A percentile compares a stretch with the other conserved stretches of the same genome.
Evolutionary conservation across 495 filamentous ascomycete genomes (phyloP).

Genomic region (Aspergillus funiculosus): DNA sequence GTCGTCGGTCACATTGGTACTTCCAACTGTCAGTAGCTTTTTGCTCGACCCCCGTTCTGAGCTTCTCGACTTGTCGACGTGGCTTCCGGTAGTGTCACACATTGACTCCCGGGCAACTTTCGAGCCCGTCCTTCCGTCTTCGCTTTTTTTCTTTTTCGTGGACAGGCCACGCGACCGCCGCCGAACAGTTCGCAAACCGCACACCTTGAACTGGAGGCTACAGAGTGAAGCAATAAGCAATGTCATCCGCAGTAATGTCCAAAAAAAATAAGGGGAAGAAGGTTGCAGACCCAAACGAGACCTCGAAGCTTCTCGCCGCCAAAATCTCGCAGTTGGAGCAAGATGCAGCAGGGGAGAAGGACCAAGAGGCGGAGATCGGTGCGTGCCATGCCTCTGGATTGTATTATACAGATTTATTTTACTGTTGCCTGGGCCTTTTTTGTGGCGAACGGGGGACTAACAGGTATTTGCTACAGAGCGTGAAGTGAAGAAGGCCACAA

Average conservation of each 20-base stretch:
- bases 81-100: conserved; percentile 14
- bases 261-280: conserved; percentile 74
- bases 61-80: conserved; percentile 12
- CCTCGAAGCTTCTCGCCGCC: conserved; percentile 81
- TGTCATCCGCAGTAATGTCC: conserved; percentile 42
- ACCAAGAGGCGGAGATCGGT: conserved; percentile 96
- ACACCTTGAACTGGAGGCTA: background rate
- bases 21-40: background rate
- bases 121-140: conserved; percentile 18
- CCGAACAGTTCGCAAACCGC: conserved; percentile 9
- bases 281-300: conserved; percentile 71
- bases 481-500: conserved; percentile 87
- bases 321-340: conserved; percentile 94
- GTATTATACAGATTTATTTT: conserved; percentile 10
- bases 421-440: conserved; percentile 3
- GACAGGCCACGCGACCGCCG: conserved; percentile 22
- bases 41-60: background rate
- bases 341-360: conserved; percentile 87
- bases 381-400: conserved; percentile 41
- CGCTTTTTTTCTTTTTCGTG: conserved; percentile 24
- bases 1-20: conserved; percentile 5
- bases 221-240: conserved; percentile 12
- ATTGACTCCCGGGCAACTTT: conserved; percentile 12
- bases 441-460: conserved; percentile 18
- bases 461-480: conserved; percentile 48